Conservation (phyloP, 2,329 filamentous ascomycete genomes). For the Ceratocystis colombiana region DNA sequence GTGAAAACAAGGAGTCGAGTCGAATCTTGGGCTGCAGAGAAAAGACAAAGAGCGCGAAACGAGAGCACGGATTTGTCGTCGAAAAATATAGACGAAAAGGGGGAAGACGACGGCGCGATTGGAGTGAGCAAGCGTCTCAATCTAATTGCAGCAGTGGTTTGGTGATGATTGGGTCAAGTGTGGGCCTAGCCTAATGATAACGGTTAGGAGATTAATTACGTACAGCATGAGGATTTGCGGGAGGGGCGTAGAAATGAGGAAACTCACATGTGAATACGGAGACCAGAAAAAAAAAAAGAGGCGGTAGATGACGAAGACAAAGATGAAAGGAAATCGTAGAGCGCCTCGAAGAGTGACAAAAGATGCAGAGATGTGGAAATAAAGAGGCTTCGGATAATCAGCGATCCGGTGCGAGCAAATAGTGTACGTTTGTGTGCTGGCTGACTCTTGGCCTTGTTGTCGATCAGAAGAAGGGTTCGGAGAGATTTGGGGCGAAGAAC, state of each 20-base stretch:
- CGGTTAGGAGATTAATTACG: conserved; percentile 9
- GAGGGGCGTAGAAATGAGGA: not conserved
- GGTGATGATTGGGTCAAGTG: conserved; percentile 7
- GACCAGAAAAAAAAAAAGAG: not conserved
- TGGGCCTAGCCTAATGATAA: conserved; percentile 6
- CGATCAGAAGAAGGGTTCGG: not conserved
- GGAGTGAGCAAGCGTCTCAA: not conserved
- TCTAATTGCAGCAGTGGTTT: not conserved
- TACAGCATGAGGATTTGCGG: conserved; percentile 7
- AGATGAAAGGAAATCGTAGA: not conserved
- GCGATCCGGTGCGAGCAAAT: not conserved
- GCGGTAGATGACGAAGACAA: not conserved
- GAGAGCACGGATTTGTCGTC: not conserved
- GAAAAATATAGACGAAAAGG: not conserved
- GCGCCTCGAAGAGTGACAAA: not conserved
- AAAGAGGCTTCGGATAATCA: not conserved
- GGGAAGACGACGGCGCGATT: not conserved
- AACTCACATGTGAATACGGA: conserved; percentile 1
- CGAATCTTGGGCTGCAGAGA: not conserved
- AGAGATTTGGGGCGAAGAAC: not conserved
- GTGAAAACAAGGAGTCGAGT: not conserved
- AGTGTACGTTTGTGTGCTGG: not conserved
- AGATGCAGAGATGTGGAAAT: not conserved
- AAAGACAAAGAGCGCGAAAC: not conserved
- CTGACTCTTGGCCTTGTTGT: not conserved